These are phyloP conservation scores for Monilinia laxa DNA, from an alignment of 2,329 filamentous ascomycete genomes.

Conservation along the genomic window DNA sequence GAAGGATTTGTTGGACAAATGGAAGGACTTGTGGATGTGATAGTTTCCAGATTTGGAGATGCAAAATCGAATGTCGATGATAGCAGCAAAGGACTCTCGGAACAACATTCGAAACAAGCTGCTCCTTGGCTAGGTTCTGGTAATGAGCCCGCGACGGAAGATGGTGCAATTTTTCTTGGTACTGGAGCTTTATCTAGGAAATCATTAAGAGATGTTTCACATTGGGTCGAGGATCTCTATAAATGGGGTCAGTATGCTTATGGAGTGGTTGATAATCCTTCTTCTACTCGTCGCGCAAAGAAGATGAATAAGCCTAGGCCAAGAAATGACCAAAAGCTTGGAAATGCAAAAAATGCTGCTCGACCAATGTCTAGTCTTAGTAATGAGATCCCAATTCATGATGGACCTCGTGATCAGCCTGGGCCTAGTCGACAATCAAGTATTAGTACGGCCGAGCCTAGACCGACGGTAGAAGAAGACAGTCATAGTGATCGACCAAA, in stretches of 20 bases:
- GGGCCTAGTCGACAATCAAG: background rate
- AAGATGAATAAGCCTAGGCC: slow-evolving; percentile 38
- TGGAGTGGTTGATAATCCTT: slow-evolving; percentile 77
- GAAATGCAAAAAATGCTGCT: background rate
- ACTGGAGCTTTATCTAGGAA: slow-evolving; percentile 68
- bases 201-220: slow-evolving; percentile 70
- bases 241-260: slow-evolving; percentile 81
- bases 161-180: slow-evolving; percentile 85
- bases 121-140: slow-evolving; percentile 71
- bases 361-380: slow-evolving; percentile 14
- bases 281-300: slow-evolving; percentile 55
- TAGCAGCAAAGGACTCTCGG: slow-evolving; percentile 28
- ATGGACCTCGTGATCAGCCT: slow-evolving; percentile 11
- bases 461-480: background rate
- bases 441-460: slow-evolving; percentile 3
- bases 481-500: slow-evolving; percentile 5
- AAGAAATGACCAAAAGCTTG: slow-evolving; percentile 6
- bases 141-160: slow-evolving; percentile 64
- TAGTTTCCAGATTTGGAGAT: slow-evolving; percentile 80
- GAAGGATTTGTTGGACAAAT: slow-evolving; percentile 81
- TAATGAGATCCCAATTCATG: slow-evolving; percentile 12
- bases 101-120: slow-evolving; percentile 39
- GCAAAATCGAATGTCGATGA: slow-evolving; percentile 38
- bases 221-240: slow-evolving; percentile 89
- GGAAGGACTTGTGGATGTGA: slow-evolving; percentile 81